Percentiles rank a stretch among this genome's conserved stretches.
phyloP scores from a whole-genome alignment of 192 early-diverging fungal genomes.

The Haplosporangium gracile region DNA sequence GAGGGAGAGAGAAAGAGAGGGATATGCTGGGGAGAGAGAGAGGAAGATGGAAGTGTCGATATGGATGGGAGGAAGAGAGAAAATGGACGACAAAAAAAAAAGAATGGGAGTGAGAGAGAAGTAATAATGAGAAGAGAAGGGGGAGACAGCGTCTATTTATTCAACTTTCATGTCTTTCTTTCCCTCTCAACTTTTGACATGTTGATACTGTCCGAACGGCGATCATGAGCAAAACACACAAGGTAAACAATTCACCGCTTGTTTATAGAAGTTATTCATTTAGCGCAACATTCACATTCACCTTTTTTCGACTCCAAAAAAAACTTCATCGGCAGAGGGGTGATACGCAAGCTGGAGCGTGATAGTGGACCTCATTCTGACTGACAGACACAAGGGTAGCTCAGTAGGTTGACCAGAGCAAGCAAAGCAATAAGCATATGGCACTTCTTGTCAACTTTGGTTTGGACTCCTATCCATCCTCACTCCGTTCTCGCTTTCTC shows the following conservation, averaged over 20 bases:
- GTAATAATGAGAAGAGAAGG: not conserved
- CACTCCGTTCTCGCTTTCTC: not conserved
- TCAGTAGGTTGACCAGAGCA: not conserved
- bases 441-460: not conserved
- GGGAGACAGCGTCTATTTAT: constrained; percentile 8
- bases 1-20: not conserved
- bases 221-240: constrained; percentile 1
- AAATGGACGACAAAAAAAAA: not conserved
- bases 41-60: not conserved
- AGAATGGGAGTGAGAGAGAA: not conserved
- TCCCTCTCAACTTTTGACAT: not conserved
- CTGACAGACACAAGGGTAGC: not conserved
- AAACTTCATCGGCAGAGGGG: not conserved
- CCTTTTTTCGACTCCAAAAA: no score
- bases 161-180: not conserved
- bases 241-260: not conserved
- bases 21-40: not conserved
- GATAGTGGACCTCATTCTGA: not conserved
- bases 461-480: constrained; percentile 5
- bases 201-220: not conserved
- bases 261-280: not conserved
- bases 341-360: constrained; percentile 4
- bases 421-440: constrained; percentile 1
- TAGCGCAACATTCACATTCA: no score
- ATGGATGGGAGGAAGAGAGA: not conserved